phyloP scores from a whole-genome alignment of 371 early-diverging fungal species.

The Lichtheimia hyalospora region DNA sequence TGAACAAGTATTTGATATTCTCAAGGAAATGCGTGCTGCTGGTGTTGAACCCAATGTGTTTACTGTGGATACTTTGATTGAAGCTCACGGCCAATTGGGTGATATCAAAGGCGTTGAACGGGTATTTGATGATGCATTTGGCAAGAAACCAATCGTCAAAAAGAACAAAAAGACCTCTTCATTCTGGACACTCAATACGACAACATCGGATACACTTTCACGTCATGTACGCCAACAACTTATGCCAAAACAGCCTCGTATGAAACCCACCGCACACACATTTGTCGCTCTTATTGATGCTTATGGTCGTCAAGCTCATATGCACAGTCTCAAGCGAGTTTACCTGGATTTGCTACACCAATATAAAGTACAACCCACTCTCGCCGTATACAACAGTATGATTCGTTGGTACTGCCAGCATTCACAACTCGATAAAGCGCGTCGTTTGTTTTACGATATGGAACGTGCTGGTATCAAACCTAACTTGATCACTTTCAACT shows the following conservation, averaged over 20 bases:
- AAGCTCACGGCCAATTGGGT: constrained; percentile 37
- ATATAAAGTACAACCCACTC: constrained; percentile 20
- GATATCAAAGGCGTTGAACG: constrained; percentile 31
- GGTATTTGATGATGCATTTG: constrained; percentile 25
- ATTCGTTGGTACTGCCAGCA: constrained; percentile 42
- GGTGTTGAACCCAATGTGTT: constrained; percentile 28
- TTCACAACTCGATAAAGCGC: constrained; percentile 31
- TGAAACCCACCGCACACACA: constrained; percentile 27
- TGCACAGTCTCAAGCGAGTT: constrained; percentile 26
- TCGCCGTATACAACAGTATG: constrained; percentile 32
- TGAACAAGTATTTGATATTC: constrained; percentile 26
- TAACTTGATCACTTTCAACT: constrained; percentile 37
- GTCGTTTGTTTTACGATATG: constrained; percentile 40
- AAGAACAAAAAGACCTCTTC: constrained; percentile 1
- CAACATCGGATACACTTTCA: neutral
- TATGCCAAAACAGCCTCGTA: constrained; percentile 6
- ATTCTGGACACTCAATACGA: constrained; percentile 1
- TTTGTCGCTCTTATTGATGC: constrained; percentile 44
- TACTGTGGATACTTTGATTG: constrained; percentile 40
- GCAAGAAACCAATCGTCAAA: neutral
- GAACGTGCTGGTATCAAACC: constrained; percentile 33
- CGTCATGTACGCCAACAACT: constrained; percentile 3
- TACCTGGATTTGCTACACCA: constrained; percentile 38
- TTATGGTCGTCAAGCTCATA: constrained; percentile 37
- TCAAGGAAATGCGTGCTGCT: constrained; percentile 17